Evolutionary conservation across 306 rosid species (phyloP).

Genomic region (Inga laurina): DNA sequence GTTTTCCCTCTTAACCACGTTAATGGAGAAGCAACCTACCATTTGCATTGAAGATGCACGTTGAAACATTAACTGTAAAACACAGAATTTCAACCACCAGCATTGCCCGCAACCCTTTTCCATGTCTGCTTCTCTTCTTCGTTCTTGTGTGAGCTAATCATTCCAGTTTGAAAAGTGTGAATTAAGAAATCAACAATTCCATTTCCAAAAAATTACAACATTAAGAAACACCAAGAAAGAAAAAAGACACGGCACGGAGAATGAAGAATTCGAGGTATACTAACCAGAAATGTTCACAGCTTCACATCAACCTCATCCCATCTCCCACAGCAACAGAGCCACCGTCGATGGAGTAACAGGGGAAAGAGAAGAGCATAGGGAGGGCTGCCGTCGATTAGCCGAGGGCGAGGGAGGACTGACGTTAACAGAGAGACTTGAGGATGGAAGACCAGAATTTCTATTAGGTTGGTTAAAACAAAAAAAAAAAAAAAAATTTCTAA

Average conservation of each 20-base stretch:
- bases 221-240: not conserved
- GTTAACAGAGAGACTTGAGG: no score
- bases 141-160: not conserved
- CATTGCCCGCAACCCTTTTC: not conserved
- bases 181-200: not conserved
- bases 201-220: not conserved
- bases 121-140: not conserved
- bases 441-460: no score
- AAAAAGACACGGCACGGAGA: not conserved
- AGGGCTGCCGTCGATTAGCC: no score
- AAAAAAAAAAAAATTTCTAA: no score
- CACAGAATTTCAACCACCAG: not conserved
- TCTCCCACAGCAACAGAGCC: no score
- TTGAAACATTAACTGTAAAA: not conserved
- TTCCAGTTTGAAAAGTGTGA: not conserved
- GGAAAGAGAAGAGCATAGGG: no score
- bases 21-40: not conserved
- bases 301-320: not conserved
- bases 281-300: not conserved
- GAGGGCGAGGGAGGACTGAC: no score
- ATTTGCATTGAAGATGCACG: not conserved
- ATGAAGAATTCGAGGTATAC: not conserved
- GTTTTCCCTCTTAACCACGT: not conserved
- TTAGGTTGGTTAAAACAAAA: no score
- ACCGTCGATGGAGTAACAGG: no score